These are phyloP conservation scores for Eucalyptus marginata DNA, from an alignment of 345 rosid species.

Conservation along the genomic window DNA sequence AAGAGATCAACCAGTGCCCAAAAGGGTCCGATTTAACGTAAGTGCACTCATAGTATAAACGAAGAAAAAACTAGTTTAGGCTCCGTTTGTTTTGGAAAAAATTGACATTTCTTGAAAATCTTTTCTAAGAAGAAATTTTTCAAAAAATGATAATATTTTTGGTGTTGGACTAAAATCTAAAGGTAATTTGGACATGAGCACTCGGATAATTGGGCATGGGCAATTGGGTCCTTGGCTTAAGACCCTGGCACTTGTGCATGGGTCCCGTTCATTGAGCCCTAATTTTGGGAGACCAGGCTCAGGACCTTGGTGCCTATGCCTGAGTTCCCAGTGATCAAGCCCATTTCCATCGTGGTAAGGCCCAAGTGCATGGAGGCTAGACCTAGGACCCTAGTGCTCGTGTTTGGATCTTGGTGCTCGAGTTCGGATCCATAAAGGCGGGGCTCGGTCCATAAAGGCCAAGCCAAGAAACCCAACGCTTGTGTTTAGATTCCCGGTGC, in stretches of 20 bases:
- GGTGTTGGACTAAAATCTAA: accelerated
- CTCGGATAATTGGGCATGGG: accelerated
- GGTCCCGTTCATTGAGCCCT: accelerated
- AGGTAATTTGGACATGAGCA: not conserved
- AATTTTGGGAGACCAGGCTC: accelerated
- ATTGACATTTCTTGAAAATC: not conserved
- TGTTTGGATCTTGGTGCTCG: not conserved
- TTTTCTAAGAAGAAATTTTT: not conserved
- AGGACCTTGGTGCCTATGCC: not conserved
- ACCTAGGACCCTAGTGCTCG: accelerated
- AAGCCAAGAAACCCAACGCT: not conserved
- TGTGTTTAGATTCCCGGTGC: accelerated
- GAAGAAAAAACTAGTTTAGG: not conserved
- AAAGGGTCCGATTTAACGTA: not conserved
- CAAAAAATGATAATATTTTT: accelerated
- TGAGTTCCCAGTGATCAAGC: accelerated
- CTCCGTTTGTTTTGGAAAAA: accelerated
- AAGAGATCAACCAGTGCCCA: not conserved
- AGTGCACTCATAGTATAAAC: not conserved
- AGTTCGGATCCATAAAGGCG: accelerated
- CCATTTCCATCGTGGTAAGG: not conserved
- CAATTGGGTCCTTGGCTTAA: not conserved
- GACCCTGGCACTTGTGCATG: accelerated
- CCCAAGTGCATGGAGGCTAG: not conserved
- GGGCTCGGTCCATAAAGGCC: not conserved